Conservation (phyloP, 768 basidiomycete species). For the Cyclocybe aegerita region DNA sequence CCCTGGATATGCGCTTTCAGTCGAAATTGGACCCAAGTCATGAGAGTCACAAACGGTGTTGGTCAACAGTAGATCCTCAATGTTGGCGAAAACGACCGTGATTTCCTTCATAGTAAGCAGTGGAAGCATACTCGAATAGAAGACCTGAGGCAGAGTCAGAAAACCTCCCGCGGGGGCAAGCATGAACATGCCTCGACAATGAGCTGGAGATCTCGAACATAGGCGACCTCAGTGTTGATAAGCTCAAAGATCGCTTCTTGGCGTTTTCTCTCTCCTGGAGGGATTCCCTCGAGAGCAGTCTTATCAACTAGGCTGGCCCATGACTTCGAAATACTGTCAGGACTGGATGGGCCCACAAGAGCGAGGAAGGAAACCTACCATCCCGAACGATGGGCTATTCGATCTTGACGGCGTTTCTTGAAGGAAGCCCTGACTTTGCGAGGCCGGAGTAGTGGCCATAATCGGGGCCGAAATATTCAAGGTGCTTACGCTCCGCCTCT, state of each 20-base stretch:
- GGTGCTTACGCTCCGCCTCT: constrained; percentile 34
- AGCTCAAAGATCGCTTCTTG: constrained; percentile 98
- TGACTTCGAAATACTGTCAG: constrained; percentile 44
- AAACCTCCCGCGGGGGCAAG: neutral
- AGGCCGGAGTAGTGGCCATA: constrained; percentile 23
- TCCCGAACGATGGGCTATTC: constrained; percentile 66
- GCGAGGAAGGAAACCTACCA: constrained; percentile 38
- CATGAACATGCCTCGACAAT: constrained; percentile 72
- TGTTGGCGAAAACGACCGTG: constrained; percentile 85
- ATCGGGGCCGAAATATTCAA: constrained; percentile 74
- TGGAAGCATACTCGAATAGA: constrained; percentile 77
- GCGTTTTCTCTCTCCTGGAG: constrained; percentile 73
- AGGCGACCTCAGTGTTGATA: constrained; percentile 86
- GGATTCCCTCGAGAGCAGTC: constrained; percentile 78
- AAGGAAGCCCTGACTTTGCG: constrained; percentile 10
- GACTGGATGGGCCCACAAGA: neutral
- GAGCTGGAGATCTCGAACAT: constrained; percentile 89
- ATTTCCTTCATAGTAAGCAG: constrained; percentile 75
- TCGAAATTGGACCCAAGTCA: neutral
- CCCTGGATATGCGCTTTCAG: constrained; percentile 38
- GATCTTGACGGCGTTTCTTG: constrained; percentile 37
- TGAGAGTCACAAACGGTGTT: constrained; percentile 54
- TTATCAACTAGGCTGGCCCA: constrained; percentile 94
- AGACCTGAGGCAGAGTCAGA: constrained; percentile 51
- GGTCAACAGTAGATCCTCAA: constrained; percentile 88